phyloP scores from a whole-genome alignment of 768 basidiomycete species.

The Rubroboletus satanas region DNA sequence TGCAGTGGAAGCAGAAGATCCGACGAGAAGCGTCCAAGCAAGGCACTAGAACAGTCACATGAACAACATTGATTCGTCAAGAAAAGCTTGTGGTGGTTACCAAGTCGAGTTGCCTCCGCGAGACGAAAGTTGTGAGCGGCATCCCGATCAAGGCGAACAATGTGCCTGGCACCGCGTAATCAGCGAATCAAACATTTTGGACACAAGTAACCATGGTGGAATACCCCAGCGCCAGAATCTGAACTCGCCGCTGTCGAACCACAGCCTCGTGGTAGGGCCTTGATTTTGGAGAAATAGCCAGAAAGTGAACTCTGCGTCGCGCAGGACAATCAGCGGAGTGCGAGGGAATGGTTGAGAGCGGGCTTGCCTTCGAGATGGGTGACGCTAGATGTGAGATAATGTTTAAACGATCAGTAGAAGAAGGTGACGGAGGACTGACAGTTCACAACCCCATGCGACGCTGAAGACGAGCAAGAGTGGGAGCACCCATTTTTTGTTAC shows the following conservation, averaged over 20 bases:
- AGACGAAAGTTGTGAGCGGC: slow-evolving; percentile 63
- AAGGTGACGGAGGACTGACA: slow-evolving; percentile 40
- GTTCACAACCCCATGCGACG: slow-evolving; percentile 70
- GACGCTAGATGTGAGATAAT: slow-evolving; percentile 39
- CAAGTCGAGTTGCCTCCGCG: slow-evolving; percentile 54
- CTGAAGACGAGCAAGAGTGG: slow-evolving; percentile 71
- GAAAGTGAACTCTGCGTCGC: slow-evolving; percentile 60
- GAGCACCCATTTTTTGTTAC: slow-evolving; percentile 52
- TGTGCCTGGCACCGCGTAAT: slow-evolving; percentile 46
- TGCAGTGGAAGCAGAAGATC: slow-evolving; percentile 58
- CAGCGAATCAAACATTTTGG: slow-evolving; percentile 7
- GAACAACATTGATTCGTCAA: slow-evolving; percentile 3
- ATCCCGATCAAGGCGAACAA: slow-evolving; percentile 61
- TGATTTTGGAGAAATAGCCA: slow-evolving; percentile 84
- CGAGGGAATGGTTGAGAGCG: neutral
- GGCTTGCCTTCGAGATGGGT: slow-evolving; percentile 75
- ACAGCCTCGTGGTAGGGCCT: slow-evolving; percentile 62
- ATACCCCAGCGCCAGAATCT: slow-evolving; percentile 66
- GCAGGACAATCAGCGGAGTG: slow-evolving; percentile 2
- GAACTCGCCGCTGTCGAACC: slow-evolving; percentile 83
- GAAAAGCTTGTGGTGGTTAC: slow-evolving; percentile 33
- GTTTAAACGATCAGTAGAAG: slow-evolving; percentile 2
- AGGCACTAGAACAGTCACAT: slow-evolving; percentile 45
- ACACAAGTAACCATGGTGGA: neutral
- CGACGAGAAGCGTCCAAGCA: slow-evolving; percentile 74